Evolutionary conservation across 805 yeast species (phyloP).

Genomic region (Metschnikowia borealis): DNA sequence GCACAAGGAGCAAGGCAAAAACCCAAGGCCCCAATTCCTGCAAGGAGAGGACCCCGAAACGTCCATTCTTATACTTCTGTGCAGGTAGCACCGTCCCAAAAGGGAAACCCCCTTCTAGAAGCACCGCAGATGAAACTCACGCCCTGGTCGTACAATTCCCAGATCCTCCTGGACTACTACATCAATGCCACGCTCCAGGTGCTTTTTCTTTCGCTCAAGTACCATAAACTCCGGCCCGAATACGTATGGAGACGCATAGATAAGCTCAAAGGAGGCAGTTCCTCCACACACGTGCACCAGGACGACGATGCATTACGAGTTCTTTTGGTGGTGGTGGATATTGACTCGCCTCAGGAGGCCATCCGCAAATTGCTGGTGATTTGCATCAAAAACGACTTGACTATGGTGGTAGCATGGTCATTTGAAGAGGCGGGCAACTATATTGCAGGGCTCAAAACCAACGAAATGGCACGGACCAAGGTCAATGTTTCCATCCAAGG

Average conservation of each 20-base stretch:
- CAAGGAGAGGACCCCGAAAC: conserved; percentile 7
- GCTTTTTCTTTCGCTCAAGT: conserved; percentile 62
- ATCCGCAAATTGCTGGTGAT: conserved; percentile 45
- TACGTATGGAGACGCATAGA: conserved; percentile 56
- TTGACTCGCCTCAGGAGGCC: conserved; percentile 51
- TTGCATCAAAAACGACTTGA: conserved; percentile 46
- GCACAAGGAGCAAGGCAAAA: background rate
- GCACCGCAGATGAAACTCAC: conserved; percentile 45
- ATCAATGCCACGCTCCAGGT: conserved; percentile 54
- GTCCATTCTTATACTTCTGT: conserved; percentile 29
- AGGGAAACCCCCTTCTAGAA: conserved; percentile 66
- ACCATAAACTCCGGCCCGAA: conserved; percentile 74
- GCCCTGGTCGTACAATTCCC: conserved; percentile 51
- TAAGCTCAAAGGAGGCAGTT: conserved; percentile 37
- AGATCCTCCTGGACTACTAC: conserved; percentile 58
- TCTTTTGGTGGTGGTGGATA: conserved; percentile 60
- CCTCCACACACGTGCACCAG: conserved; percentile 23
- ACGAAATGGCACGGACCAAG: conserved; percentile 31
- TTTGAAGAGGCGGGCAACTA: conserved; percentile 47
- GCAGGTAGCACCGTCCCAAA: conserved; percentile 61
- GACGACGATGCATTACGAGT: conserved; percentile 46
- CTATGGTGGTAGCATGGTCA: conserved; percentile 51
- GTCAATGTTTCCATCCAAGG: conserved; percentile 42
- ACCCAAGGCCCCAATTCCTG: background rate
- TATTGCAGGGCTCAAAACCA: conserved; percentile 34